Conservation (phyloP, 164 flowering plant species). For the Vitis riparia region DNA sequence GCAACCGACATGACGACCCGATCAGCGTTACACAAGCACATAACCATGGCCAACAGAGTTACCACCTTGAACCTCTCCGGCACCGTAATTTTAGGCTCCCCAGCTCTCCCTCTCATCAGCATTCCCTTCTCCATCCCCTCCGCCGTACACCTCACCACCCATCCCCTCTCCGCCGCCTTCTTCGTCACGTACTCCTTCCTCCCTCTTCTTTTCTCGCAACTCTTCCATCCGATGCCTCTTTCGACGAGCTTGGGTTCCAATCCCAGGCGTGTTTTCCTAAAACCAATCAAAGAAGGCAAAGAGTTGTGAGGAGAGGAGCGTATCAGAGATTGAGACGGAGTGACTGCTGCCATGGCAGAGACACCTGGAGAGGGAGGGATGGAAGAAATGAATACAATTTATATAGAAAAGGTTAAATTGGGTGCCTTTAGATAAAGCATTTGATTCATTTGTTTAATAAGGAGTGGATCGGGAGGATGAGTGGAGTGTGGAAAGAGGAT, state of each 20-base stretch:
- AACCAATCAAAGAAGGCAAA: constrained; percentile 6
- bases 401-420: constrained; percentile 2
- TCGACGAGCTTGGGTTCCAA: neutral
- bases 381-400: neutral
- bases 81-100: constrained; percentile 14
- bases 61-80: constrained; percentile 89
- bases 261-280: constrained; percentile 22
- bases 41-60: constrained; percentile 63
- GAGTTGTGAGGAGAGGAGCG: neutral
- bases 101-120: constrained; percentile 19
- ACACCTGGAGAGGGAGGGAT: neutral
- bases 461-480: neutral
- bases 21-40: constrained; percentile 91
- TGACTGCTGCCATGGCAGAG: constrained; percentile 14
- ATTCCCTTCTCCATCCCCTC: constrained; percentile 65
- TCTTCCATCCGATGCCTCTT: constrained; percentile 16
- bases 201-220: constrained; percentile 6
- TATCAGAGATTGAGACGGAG: constrained; percentile 13
- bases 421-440: neutral
- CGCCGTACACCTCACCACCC: constrained; percentile 47
- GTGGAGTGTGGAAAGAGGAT: neutral
- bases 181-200: neutral
- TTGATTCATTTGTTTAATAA: neutral
- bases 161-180: neutral
- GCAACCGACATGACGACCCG: constrained; percentile 96